A percentile compares a stretch with the other conserved stretches of the same genome.
Conservation (phyloP, 2,329 filamentous ascomycete species). For the Colletotrichum trifolii region DNA sequence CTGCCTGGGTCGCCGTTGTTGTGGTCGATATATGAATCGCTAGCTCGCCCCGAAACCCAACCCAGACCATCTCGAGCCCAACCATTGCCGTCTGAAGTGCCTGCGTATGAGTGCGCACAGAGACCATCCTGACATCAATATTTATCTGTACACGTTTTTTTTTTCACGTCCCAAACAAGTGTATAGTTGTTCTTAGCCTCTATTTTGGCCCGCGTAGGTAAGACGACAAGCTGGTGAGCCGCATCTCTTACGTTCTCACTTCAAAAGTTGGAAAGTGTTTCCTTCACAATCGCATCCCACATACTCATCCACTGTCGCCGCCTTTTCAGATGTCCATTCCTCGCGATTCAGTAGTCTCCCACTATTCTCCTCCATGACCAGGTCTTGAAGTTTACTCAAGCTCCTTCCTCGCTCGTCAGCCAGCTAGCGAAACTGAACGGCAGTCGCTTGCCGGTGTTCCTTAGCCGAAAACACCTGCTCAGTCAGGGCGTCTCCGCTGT, state of each 20-base stretch:
- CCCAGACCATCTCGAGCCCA: not conserved
- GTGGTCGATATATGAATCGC: constrained; percentile 14
- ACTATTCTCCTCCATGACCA: too few species aligned
- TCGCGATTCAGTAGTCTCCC: too few species aligned
- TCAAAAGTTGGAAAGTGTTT: not conserved
- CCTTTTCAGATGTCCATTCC: not conserved
- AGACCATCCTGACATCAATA: constrained; percentile 4
- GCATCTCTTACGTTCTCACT: constrained; percentile 19
- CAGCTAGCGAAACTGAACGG: too few species aligned
- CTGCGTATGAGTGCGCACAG: constrained; percentile 5
- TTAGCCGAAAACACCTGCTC: not conserved
- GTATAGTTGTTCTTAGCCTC: too few species aligned
- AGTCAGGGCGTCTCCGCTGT: not conserved
- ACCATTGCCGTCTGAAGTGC: constrained; percentile 5
- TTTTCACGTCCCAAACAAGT: not conserved
- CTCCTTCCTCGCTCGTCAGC: not conserved
- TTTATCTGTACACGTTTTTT: not conserved
- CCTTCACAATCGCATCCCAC: not conserved
- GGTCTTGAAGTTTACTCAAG: constrained; percentile 4
- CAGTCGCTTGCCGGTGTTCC: not conserved
- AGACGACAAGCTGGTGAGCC: constrained; percentile 20
- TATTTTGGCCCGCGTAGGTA: too few species aligned
- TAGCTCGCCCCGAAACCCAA: constrained; percentile 17
- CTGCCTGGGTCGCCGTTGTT: too few species aligned
- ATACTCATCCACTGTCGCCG: not conserved